Conservation (phyloP, 805 yeast species). For the Sugiyamaella americana region DNA sequence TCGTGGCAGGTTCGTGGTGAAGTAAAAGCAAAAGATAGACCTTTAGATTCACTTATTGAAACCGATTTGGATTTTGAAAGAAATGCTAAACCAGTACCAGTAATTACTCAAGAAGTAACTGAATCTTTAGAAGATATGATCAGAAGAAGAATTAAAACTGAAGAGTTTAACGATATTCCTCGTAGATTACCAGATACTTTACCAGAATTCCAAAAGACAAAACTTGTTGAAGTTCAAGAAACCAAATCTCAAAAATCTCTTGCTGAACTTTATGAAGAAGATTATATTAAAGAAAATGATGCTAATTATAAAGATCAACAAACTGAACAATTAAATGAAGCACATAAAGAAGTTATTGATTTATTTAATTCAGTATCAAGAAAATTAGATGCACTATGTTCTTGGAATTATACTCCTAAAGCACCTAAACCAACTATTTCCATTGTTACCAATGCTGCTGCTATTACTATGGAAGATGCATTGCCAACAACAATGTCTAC, state of each 20-base stretch:
- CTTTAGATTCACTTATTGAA: conserved; percentile 72
- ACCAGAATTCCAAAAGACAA: conserved; percentile 44
- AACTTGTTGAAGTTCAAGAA: conserved; percentile 62
- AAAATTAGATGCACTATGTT: conserved; percentile 79
- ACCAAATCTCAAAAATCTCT: conserved; percentile 79
- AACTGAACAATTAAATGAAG: conserved; percentile 58
- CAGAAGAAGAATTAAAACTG: conserved; percentile 67
- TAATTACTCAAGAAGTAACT: conserved; percentile 82
- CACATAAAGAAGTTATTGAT: conserved; percentile 71
- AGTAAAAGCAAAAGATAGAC: conserved; percentile 72
- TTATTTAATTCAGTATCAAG: conserved; percentile 57
- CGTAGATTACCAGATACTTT: conserved; percentile 64
- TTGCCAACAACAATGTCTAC: conserved; percentile 80
- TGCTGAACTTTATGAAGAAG: conserved; percentile 90
- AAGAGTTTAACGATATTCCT: conserved; percentile 77
- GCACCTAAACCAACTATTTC: conserved; percentile 76
- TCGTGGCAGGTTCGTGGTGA: conserved; percentile 96
- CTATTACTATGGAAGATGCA: conserved; percentile 91
- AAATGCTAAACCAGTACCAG: conserved; percentile 92
- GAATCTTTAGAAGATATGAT: conserved; percentile 85
- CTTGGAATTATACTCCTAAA: conserved; percentile 93
- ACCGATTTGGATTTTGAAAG: conserved; percentile 82
- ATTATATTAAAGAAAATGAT: conserved; percentile 41
- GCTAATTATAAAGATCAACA: conserved; percentile 42
- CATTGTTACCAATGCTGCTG: conserved; percentile 74